Conservation (phyloP, 306 rosid genomes). For the Trichosanthes cucumerina region DNA sequence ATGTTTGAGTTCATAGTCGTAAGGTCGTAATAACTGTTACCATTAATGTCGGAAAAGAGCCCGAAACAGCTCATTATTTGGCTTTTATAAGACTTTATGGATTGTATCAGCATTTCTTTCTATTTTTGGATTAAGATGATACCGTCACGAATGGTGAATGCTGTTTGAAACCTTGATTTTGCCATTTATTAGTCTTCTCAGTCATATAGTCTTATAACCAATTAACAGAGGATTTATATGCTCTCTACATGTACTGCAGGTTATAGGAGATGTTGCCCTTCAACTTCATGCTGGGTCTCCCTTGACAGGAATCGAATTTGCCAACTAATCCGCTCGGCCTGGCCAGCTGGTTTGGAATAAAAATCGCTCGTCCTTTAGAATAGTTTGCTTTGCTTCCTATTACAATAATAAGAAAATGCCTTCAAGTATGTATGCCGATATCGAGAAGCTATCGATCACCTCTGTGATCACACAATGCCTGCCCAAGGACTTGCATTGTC, state of each 20-base stretch:
- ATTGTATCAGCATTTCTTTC: neutral
- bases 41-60: too few relatives aligned
- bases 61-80: neutral
- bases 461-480: neutral
- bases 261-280: slow-evolving; percentile 69
- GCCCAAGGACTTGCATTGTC: neutral
- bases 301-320: slow-evolving; percentile 65
- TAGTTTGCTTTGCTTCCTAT: neutral
- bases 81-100: neutral
- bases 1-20: neutral
- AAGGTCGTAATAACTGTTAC: neutral
- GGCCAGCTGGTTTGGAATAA: neutral
- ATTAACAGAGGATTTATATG: neutral
- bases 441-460: neutral
- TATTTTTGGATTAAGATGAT: neutral
- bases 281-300: slow-evolving; percentile 61
- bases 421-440: neutral
- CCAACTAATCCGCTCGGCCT: slow-evolving; percentile 20
- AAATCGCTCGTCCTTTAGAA: neutral
- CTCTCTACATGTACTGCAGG: slow-evolving; percentile 22
- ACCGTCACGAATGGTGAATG: neutral
- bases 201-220: neutral
- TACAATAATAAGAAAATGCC: neutral
- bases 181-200: neutral
- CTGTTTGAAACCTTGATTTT: neutral